Percentiles rank a stretch among this genome's conserved stretches.
phyloP scores from a whole-genome alignment of 345 rosid genomes.

The Syzygium aqueum region DNA sequence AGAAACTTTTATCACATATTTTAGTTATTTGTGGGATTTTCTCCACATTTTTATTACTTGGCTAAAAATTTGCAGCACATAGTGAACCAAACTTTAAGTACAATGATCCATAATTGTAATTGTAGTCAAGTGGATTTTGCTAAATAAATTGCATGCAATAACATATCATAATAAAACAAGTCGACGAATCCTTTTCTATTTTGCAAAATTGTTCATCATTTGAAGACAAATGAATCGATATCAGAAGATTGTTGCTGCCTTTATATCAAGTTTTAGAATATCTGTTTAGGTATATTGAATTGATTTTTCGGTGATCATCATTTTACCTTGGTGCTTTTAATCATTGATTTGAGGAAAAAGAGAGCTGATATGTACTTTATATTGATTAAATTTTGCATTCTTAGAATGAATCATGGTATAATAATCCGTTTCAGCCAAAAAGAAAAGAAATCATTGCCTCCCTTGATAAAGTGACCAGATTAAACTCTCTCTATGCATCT shows the following conservation, averaged over 20 bases:
- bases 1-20: not conserved
- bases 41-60: not conserved
- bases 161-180: not conserved
- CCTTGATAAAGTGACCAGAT: too few relatives aligned
- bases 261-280: not conserved
- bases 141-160: not conserved
- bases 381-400: not conserved
- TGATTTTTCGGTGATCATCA: not conserved
- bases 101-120: not conserved
- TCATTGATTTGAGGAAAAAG: not conserved
- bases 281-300: not conserved
- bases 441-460: not conserved
- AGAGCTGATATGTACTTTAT: not conserved
- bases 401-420: not conserved
- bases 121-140: not conserved
- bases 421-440: not conserved
- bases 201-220: not conserved
- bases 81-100: not conserved
- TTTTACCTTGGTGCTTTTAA: not conserved
- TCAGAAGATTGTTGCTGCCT: not conserved
- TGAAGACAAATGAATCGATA: not conserved
- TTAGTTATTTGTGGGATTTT: not conserved
- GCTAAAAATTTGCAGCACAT: not conserved
- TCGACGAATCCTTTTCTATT: not conserved
- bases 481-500: too few relatives aligned